phyloP scores from a whole-genome alignment of 2,329 filamentous ascomycete species.

The Gremmenia infestans region DNA sequence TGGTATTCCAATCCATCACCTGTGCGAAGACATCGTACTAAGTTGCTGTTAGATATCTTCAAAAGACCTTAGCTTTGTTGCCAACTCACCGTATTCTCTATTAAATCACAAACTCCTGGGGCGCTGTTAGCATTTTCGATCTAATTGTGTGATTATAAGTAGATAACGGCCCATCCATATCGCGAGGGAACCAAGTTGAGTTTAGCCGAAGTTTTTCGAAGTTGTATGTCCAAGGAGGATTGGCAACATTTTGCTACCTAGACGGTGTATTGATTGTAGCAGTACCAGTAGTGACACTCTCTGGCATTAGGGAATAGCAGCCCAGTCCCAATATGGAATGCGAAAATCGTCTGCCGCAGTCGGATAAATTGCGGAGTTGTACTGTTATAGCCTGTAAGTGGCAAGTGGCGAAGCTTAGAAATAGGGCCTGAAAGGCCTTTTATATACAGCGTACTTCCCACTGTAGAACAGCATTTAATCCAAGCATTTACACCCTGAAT shows the following conservation, averaged over 20 bases:
- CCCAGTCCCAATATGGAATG: conserved; percentile 45
- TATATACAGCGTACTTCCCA: no score
- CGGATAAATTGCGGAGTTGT: conserved; percentile 34
- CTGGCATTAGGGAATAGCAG: conserved; percentile 37
- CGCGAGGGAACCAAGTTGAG: conserved; percentile 35
- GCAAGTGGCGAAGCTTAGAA: no score
- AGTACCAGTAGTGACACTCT: conserved; percentile 25
- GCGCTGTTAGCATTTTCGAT: background rate
- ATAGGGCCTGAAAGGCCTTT: no score
- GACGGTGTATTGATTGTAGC: conserved; percentile 27
- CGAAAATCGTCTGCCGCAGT: conserved; percentile 36
- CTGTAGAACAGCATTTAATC: no score
- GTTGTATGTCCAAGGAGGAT: conserved; percentile 46
- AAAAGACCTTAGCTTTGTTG: background rate
- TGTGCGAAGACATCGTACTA: background rate
- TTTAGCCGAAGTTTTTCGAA: conserved; percentile 37
- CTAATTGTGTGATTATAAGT: background rate
- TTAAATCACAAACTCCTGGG: background rate
- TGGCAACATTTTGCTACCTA: conserved; percentile 33
- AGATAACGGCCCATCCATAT: conserved; percentile 11
- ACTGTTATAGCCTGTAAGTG: no score
- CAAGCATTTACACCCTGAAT: no score
- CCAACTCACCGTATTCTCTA: background rate
- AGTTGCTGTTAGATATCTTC: background rate
- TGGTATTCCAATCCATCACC: background rate